Evolutionary conservation across 192 early-diverging fungal genomes (phyloP), one percentile per base, ranked within the genome.

Genomic region (Physocladia obscura): DNA sequence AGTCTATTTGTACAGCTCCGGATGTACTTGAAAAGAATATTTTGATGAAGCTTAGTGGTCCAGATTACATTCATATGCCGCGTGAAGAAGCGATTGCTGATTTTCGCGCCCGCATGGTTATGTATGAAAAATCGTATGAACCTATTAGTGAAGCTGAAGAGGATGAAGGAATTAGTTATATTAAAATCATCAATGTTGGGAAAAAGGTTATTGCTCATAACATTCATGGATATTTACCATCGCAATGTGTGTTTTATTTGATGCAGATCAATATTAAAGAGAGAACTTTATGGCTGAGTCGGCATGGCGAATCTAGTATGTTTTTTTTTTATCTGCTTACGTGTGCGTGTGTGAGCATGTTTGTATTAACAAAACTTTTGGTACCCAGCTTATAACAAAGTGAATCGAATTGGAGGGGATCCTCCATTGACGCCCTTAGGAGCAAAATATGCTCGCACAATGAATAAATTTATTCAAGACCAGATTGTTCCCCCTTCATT

Each of bases 151-250:
- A 91, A 4, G 87, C 87, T 32, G 95, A 96, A 71, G 97, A 98
- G 62, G 76, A 88, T 32, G 71, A 79, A 34, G 86, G 68, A 6
- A 60, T 77, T 19, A 89, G 91, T 57, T 99, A 92, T 77, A 94
- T 96, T 82, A 98, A 99, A 75, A 81, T 98, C 49, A 91, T 95
- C 62, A 93, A 99, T 78, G 94, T 97, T 4, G 97, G 97, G 58
- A 92, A 93, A 62, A 98, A 96, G 77, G 71, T 97, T 2, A 93
- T 96, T 74, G 93, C 95, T 17, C 85, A 95, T 80, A 93, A 95
- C 71, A 68, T 68, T 65, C 89, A 91, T 70, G 97, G 97, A 49
- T 98, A 94, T 74, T 76, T 98, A 40, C 82, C 89, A 34, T 89
- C 90, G 21, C 97, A 98, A 76, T 93, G 92, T 35, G 93, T 98